A percentile compares a stretch with the other conserved stretches of the same genome.
phyloP scores from a whole-genome alignment of 768 basidiomycete species.

The Thelephora ganbajun region DNA sequence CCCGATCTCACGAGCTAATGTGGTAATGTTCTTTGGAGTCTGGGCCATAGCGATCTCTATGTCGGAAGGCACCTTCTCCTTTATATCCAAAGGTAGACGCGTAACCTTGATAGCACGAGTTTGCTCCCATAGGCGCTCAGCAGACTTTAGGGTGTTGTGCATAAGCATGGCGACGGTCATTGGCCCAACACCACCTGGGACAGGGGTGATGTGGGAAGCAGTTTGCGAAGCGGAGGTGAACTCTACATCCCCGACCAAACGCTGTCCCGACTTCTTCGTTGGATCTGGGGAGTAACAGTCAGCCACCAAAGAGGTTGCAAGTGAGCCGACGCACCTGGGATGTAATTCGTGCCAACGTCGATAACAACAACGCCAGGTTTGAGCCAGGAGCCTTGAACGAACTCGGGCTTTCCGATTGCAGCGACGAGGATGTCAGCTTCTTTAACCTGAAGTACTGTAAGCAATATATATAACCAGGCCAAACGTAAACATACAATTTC shows the following conservation, averaged over 20 bases:
- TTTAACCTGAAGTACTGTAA: conserved; percentile 39
- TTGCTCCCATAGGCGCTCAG: conserved; percentile 67
- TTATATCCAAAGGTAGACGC: conserved; percentile 66
- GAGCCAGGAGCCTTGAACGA: conserved; percentile 87
- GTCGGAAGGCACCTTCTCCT: conserved; percentile 85
- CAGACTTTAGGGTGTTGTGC: conserved; percentile 82
- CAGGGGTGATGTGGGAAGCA: conserved; percentile 90
- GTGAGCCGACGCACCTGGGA: conserved; percentile 46
- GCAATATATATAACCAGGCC: background rate
- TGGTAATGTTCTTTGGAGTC: conserved; percentile 76
- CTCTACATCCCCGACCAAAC: conserved; percentile 93
- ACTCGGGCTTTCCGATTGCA: conserved; percentile 89
- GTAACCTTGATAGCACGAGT: conserved; percentile 52
- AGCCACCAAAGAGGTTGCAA: background rate
- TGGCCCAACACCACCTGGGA: conserved; percentile 98
- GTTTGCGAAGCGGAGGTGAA: conserved; percentile 60
- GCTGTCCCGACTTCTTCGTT: conserved; percentile 88
- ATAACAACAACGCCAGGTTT: conserved; percentile 93
- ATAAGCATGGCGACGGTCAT: conserved; percentile 99
- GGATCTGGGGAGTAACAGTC: conserved; percentile 34
- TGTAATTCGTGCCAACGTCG: conserved; percentile 95
- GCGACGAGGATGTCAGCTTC: conserved; percentile 87
- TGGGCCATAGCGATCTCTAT: conserved; percentile 95
- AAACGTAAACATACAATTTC: conserved; percentile 38
- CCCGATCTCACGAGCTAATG: conserved; percentile 82